A percentile compares a stretch with the other conserved stretches of the same genome.
These are phyloP conservation scores for Punctularia strigosozonata DNA, from an alignment of 768 basidiomycete species.

Conservation along the genomic window DNA sequence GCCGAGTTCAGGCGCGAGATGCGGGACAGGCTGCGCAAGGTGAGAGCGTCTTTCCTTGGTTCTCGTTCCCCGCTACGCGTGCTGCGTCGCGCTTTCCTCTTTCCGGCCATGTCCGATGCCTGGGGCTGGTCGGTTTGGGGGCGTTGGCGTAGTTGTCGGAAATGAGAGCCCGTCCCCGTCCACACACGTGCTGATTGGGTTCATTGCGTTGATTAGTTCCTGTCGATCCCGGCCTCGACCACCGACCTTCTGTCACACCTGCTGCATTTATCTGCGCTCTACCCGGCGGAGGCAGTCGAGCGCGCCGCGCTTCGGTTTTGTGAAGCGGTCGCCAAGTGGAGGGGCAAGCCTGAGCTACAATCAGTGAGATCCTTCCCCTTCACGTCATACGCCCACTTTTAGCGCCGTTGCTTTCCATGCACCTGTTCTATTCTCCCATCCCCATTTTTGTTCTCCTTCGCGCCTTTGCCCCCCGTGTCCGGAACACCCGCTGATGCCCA, in stretches of 20 bases:
- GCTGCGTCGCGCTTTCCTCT: slow-evolving; percentile 1
- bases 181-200: too few relatives aligned
- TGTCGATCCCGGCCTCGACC: slow-evolving; percentile 57
- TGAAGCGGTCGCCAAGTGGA: slow-evolving; percentile 73
- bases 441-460: too few relatives aligned
- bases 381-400: too few relatives aligned
- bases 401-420: too few relatives aligned
- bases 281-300: slow-evolving; percentile 74
- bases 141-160: too few relatives aligned
- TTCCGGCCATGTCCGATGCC: too few relatives aligned
- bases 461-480: too few relatives aligned
- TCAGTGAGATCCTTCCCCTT: slow-evolving; percentile 30
- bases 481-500: too few relatives aligned
- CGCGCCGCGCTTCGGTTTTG: slow-evolving; percentile 68
- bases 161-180: too few relatives aligned
- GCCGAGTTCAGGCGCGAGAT: slow-evolving; percentile 69
- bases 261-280: slow-evolving; percentile 68
- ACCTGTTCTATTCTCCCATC: too few relatives aligned
- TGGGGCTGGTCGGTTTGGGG: too few relatives aligned
- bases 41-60: slow-evolving; percentile 22
- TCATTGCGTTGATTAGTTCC: too few relatives aligned
- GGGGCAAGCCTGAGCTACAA: slow-evolving; percentile 78
- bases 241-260: slow-evolving; percentile 72
- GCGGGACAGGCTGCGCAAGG: slow-evolving; percentile 57
- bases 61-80: slow-evolving; percentile 3